Conservation (phyloP, 148 eudicot genomes). For the Spergularia marina region DNA sequence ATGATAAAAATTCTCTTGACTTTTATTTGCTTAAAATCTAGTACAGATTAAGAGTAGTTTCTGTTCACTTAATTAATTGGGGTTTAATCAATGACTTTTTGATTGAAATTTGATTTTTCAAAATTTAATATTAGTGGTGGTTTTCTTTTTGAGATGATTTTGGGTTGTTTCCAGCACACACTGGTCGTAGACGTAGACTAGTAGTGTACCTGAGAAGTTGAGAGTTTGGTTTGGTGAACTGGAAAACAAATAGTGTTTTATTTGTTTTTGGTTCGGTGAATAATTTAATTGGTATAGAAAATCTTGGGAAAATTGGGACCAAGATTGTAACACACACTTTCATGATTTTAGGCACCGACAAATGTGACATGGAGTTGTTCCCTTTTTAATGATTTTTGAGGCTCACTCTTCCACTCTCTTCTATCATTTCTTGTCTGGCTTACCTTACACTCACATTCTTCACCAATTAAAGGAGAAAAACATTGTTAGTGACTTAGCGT, state of each 20-base stretch:
- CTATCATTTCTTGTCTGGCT: conserved; percentile 14
- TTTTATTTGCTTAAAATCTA: background rate
- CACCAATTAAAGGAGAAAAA: background rate
- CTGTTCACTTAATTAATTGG: too few relatives aligned
- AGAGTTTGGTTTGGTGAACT: background rate
- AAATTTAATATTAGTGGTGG: too few relatives aligned
- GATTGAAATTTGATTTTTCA: too few relatives aligned
- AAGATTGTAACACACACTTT: conserved; percentile 32
- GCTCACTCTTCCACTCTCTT: conserved; percentile 19
- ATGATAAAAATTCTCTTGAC: background rate
- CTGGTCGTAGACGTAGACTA: too few relatives aligned
- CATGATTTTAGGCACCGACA: conserved; percentile 37
- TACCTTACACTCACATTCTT: conserved; percentile 15
- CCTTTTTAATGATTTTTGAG: conserved; percentile 14
- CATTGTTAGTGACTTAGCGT: too few relatives aligned
- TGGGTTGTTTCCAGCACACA: conserved; percentile 25
- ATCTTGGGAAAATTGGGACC: conserved; percentile 21
- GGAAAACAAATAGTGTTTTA: background rate
- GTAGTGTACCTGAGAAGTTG: conserved; percentile 4
- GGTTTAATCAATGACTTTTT: too few relatives aligned
- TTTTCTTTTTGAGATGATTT: background rate
- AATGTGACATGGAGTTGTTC: conserved; percentile 9
- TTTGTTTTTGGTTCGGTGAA: background rate
- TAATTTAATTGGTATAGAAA: conserved; percentile 18
- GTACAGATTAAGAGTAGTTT: too few relatives aligned